Evolutionary conservation across 768 basidiomycete genomes (phyloP).

Genomic region (Tephrocybe sp.): DNA sequence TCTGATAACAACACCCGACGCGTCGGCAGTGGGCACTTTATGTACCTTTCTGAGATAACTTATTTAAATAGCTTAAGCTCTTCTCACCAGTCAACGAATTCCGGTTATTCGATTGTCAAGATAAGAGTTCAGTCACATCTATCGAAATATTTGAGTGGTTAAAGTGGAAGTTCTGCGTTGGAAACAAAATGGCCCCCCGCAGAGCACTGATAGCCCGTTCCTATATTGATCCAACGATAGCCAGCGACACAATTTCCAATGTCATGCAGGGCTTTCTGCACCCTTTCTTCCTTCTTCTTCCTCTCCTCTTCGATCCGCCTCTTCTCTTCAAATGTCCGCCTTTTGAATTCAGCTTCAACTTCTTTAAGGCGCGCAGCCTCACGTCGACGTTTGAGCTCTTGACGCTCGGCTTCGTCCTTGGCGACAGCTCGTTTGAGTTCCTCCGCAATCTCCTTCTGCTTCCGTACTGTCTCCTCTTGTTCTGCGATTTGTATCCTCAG

Average conservation of each 20-base stretch:
- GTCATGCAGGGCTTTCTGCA: constrained; percentile 40
- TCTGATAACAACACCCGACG: not conserved
- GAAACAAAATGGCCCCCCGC: constrained; percentile 22
- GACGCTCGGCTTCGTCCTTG: constrained; percentile 25
- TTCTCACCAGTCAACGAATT: too few species aligned
- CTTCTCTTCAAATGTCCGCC: constrained; percentile 4
- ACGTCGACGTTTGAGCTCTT: constrained; percentile 30
- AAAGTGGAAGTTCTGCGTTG: constrained; percentile 13
- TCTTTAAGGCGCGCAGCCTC: constrained; percentile 25
- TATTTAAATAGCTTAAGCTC: too few species aligned
- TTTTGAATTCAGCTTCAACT: constrained; percentile 7
- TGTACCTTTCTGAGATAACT: too few species aligned
- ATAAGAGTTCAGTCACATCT: too few species aligned
- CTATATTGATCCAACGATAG: constrained; percentile 22
- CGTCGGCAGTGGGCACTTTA: too few species aligned
- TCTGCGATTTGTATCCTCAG: constrained; percentile 18
- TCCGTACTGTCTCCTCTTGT: constrained; percentile 18
- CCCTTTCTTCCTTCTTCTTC: constrained; percentile 39
- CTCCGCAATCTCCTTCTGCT: constrained; percentile 20
- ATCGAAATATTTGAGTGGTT: too few species aligned
- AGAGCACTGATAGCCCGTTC: constrained; percentile 25
- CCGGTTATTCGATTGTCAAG: too few species aligned
- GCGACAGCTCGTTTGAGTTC: constrained; percentile 19
- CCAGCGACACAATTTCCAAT: constrained; percentile 49
- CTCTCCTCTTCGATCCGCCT: constrained; percentile 22